These are phyloP conservation scores for Russula dissimulans DNA, from an alignment of 768 basidiomycete species.

Conservation along the genomic window DNA sequence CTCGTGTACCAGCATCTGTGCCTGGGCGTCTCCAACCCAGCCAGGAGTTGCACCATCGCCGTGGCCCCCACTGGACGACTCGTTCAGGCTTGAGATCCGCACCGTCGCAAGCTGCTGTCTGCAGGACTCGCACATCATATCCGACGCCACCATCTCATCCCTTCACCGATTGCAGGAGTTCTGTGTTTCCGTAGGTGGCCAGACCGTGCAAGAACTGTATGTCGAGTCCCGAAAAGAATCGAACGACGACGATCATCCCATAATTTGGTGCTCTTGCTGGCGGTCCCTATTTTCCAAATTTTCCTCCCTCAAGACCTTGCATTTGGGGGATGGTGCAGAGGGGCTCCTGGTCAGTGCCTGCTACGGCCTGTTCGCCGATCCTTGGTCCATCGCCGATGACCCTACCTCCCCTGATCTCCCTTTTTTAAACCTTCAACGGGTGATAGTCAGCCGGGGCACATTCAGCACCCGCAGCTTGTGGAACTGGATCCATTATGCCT, in stretches of 20 bases:
- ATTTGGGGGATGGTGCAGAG: not conserved
- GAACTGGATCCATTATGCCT: slow-evolving; percentile 3
- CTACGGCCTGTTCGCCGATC: not conserved
- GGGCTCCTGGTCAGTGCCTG: not conserved
- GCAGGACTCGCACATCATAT: slow-evolving; percentile 3
- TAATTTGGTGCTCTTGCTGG: not conserved
- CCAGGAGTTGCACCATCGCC: not conserved
- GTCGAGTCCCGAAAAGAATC: slow-evolving; percentile 2
- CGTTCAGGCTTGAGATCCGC: slow-evolving; percentile 4
- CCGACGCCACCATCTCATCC: not conserved
- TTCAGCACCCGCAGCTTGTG: slow-evolving; percentile 1
- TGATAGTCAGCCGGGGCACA: not conserved
- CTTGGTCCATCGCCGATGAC: not conserved
- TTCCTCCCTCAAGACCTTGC: not conserved
- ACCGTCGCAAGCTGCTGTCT: not conserved
- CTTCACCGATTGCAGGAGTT: slow-evolving; percentile 1
- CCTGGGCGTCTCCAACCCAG: not conserved
- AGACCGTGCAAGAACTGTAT: not conserved
- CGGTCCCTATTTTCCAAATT: not conserved
- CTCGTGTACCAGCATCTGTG: not conserved
- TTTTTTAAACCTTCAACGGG: not conserved
- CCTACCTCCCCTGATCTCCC: not conserved
- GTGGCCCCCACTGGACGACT: slow-evolving; percentile 1
- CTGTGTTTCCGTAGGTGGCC: not conserved
- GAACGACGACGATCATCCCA: not conserved